Percentiles rank a stretch among this genome's conserved stretches.
These are phyloP conservation scores for Cutaneotrichosporon cavernicola DNA, from an alignment of 1,284 basidiomycete genomes.

Conservation along the genomic window DNA sequence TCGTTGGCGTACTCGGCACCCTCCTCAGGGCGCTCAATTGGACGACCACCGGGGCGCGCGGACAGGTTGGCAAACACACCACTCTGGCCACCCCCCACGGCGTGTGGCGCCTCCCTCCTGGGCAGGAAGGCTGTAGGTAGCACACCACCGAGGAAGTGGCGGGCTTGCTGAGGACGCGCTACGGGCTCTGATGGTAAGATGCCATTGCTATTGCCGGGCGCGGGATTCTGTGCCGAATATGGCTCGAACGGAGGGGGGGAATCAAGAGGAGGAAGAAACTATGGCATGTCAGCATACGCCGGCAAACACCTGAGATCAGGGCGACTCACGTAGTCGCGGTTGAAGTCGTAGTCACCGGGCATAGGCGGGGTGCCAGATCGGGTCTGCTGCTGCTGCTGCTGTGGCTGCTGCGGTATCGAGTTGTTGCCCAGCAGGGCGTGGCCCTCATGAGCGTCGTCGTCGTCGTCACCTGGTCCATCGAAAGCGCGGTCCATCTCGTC, in stretches of 20 bases:
- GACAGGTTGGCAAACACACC: slow-evolving; percentile 95
- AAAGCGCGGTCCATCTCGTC: slow-evolving; percentile 53
- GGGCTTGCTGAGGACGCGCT: slow-evolving; percentile 57
- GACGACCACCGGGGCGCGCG: slow-evolving; percentile 72
- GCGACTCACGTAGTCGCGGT: slow-evolving; percentile 65
- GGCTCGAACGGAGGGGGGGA: slow-evolving; percentile 69
- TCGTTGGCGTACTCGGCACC: slow-evolving; percentile 68
- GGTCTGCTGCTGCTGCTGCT: not conserved
- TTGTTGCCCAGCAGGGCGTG: slow-evolving; percentile 17
- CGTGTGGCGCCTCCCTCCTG: slow-evolving; percentile 40
- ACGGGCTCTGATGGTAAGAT: slow-evolving; percentile 61
- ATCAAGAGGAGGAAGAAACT: slow-evolving; percentile 64
- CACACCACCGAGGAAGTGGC: slow-evolving; percentile 66
- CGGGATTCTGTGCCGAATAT: slow-evolving; percentile 63
- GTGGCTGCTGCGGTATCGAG: not conserved
- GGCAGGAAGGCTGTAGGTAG: slow-evolving; percentile 73
- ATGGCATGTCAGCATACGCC: slow-evolving; percentile 2
- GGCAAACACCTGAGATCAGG: not conserved
- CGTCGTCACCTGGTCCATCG: slow-evolving; percentile 40
- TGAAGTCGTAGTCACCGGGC: slow-evolving; percentile 71
- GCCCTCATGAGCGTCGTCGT: slow-evolving; percentile 33
- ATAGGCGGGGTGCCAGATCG: slow-evolving; percentile 25
- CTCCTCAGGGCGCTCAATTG: slow-evolving; percentile 60
- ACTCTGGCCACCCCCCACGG: slow-evolving; percentile 71
- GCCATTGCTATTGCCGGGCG: slow-evolving; percentile 78